phyloP scores from a whole-genome alignment of 169 alveolate species.

The Plasmodium knowlesi region DNA sequence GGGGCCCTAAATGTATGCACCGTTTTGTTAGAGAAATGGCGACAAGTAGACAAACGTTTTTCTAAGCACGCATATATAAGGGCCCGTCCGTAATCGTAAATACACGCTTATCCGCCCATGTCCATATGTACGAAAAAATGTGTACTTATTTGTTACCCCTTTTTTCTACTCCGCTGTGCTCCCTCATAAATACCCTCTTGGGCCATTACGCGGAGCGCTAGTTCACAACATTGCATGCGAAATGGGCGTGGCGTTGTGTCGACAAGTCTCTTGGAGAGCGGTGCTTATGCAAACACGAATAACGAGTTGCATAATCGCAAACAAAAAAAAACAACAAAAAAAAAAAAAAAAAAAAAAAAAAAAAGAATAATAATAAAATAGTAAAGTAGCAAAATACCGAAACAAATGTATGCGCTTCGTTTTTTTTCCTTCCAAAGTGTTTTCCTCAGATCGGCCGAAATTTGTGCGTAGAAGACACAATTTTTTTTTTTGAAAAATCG shows the following conservation, averaged over 20 bases:
- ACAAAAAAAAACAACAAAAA: not conserved
- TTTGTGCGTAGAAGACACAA: not conserved
- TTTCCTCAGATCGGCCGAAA: constrained; percentile 9
- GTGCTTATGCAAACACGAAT: not conserved
- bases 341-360: not conserved
- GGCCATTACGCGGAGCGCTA: not conserved
- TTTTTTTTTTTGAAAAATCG: not conserved
- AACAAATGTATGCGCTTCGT: not conserved
- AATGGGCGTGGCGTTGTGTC: not conserved
- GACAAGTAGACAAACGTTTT: constrained; percentile 1
- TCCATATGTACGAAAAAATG: not conserved
- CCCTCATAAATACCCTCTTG: not conserved
- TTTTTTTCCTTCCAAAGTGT: not conserved
- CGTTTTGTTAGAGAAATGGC: not conserved
- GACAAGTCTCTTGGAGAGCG: not conserved
- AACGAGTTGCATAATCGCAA: not conserved
- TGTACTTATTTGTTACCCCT: not conserved
- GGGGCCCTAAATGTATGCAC: not conserved
- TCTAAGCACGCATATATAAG: not conserved
- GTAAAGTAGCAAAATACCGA: not conserved
- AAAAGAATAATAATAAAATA: not conserved
- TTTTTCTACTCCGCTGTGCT: not conserved
- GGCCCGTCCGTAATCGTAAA: not conserved
- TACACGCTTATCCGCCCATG: not conserved
- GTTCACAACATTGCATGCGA: not conserved